A percentile compares a stretch with the other conserved stretches of the same genome.
phyloP scores from a whole-genome alignment of 441 rosid species.

The Theobroma grandiflorum region DNA sequence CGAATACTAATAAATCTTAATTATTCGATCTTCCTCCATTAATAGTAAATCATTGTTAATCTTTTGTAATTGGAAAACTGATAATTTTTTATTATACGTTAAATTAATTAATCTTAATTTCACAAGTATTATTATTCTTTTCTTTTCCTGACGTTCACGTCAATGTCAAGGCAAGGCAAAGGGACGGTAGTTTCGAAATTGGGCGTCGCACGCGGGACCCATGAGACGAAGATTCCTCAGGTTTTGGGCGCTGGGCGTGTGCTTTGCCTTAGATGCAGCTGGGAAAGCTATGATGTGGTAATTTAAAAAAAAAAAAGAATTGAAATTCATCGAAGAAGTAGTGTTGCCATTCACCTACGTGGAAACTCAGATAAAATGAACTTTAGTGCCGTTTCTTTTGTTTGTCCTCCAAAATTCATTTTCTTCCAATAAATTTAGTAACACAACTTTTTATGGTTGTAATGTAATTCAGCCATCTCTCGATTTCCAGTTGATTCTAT shows the following conservation, averaged over 20 bases:
- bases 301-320: too few relatives aligned
- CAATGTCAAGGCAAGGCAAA: not conserved
- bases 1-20: not conserved
- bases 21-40: too few relatives aligned
- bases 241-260: not conserved
- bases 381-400: not conserved
- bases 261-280: not conserved
- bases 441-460: too few relatives aligned
- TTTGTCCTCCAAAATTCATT: not conserved
- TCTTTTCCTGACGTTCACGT: too few relatives aligned
- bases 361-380: not conserved
- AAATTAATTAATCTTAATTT: not conserved
- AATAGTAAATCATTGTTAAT: not conserved
- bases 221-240: not conserved
- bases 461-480: too few relatives aligned
- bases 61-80: not conserved
- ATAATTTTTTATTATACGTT: not conserved
- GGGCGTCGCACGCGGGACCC: not conserved
- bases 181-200: not conserved
- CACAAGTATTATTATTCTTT: too few relatives aligned
- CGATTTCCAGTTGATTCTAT: too few relatives aligned
- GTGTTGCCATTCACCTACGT: not conserved
- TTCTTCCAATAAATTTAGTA: not conserved
- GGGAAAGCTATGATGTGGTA: not conserved
- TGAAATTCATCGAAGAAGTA: too few relatives aligned